Base-by-base conservation (phyloP, 1,139 yeast genomes). In the Taiozyma sp. region DNA sequence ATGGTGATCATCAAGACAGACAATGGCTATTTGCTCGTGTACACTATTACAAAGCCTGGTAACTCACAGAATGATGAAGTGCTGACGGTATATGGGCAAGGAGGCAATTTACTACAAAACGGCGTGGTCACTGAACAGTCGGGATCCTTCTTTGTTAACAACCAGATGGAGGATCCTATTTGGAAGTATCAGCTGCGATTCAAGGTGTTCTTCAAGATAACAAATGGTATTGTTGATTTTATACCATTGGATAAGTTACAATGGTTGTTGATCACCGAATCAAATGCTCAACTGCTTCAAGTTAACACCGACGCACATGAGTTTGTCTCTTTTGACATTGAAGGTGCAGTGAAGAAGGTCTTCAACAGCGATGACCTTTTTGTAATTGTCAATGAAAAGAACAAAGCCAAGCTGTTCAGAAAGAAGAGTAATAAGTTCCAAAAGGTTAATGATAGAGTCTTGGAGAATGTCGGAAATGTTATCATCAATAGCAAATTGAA, bases 61-160 rank as follows among this genome's bases (percentile, higher is more conserved):
- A 38, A 38, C 14, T 38, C 41, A 2, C 50, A 48, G 16, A 45
- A 47, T 4, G 72, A 70, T 48, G 70, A 68, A 45, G 55, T 73
- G 7, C 59, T 78, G 19, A 66, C 72, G 0, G 72, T 77, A 0
- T 77, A 72, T 41, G 51, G 67, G 61, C 41, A 58, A 53, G 19
- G 70, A 61, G 74, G 74, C 1, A 70, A 64, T 50, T 54, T 77
- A 12, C 63, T 78, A 24, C 83, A 79, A 56, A 77, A 76, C 58
- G 83, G 82, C 0, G 67, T 67, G 32, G 76, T 77, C 1, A 55
- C 70, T 24, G 64, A 65, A 36, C 68, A 63, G 41, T 69, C 66
- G 57, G 56, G 43, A 58, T 52, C 44, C 8, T 62, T 70, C 48
- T 61, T 72, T 39, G 67, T 65, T 43, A 56, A 65, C 47, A 36